These are phyloP conservation scores for Talaromyces ruber DNA, from an alignment of 495 filamentous ascomycete species.

Conservation along the genomic window DNA sequence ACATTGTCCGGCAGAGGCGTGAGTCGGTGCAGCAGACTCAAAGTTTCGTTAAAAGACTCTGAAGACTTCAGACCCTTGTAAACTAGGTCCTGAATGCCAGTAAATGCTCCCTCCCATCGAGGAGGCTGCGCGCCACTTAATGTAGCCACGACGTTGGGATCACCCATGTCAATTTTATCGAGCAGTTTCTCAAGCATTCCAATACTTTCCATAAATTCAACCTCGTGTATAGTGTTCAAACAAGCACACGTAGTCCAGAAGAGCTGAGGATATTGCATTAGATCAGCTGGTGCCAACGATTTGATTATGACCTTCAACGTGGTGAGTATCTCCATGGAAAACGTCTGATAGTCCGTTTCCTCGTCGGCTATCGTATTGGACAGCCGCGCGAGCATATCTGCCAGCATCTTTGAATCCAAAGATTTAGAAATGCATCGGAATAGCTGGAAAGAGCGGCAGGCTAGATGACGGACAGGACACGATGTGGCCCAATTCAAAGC, in stretches of 20 bases:
- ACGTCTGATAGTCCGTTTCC: constrained; percentile 83
- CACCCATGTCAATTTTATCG: constrained; percentile 71
- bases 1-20: constrained; percentile 70
- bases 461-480: constrained; percentile 91
- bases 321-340: constrained; percentile 95
- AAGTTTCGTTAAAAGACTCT: constrained; percentile 61
- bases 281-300: constrained; percentile 67
- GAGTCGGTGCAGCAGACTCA: constrained; percentile 70
- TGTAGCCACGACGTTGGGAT: constrained; percentile 54
- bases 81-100: constrained; percentile 75
- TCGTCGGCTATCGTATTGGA: constrained; percentile 96
- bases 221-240: constrained; percentile 89
- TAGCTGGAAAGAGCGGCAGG: constrained; percentile 94
- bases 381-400: constrained; percentile 87
- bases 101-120: constrained; percentile 84
- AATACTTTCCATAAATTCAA: constrained; percentile 84
- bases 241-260: constrained; percentile 98
- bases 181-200: constrained; percentile 87
- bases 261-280: constrained; percentile 81
- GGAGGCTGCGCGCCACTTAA: constrained; percentile 71
- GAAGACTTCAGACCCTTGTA: constrained; percentile 93
- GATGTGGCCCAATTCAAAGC: constrained; percentile 93
- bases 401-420: constrained; percentile 85
- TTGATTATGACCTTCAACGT: constrained; percentile 84
- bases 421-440: constrained; percentile 89